phyloP scores from a whole-genome alignment of 129 eudicot species.

The Flaveria linearis region DNA sequence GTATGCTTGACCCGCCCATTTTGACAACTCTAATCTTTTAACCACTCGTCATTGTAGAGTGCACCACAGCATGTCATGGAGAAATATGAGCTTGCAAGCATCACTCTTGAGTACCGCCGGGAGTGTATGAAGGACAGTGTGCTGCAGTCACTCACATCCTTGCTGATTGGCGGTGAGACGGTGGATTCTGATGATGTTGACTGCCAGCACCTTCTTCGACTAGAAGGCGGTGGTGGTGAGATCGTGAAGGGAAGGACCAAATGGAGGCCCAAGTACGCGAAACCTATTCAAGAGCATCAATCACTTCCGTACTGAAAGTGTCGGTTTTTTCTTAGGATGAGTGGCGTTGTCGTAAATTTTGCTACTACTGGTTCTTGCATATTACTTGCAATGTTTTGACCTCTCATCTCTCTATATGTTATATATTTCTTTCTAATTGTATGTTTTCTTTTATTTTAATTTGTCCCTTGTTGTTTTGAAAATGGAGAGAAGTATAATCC shows the following conservation, averaged over 20 bases:
- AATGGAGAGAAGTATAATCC: constrained; percentile 35
- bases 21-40: background rate
- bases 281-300: constrained; percentile 38
- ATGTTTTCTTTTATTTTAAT: constrained; percentile 15
- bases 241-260: constrained; percentile 77
- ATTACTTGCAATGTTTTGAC: constrained; percentile 23
- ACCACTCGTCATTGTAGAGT: constrained; percentile 50
- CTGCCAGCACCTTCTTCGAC: constrained; percentile 87
- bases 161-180: constrained; percentile 40
- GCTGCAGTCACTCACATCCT: constrained; percentile 85
- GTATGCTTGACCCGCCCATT: background rate
- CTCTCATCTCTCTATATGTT: constrained; percentile 17
- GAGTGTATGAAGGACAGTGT: constrained; percentile 95
- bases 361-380: constrained; percentile 27
- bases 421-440: constrained; percentile 29
- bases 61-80: constrained; percentile 77
- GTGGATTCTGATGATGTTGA: constrained; percentile 51
- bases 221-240: constrained; percentile 58
- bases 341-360: constrained; percentile 33
- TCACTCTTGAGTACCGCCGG: constrained; percentile 91
- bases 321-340: background rate
- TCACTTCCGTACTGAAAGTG: constrained; percentile 51
- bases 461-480: constrained; percentile 12
- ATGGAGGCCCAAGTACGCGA: constrained; percentile 76
- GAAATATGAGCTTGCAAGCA: constrained; percentile 83